Evolutionary conservation across 1,139 yeast genomes (phyloP).

Genomic region (Blastobotrys capitulatus): DNA sequence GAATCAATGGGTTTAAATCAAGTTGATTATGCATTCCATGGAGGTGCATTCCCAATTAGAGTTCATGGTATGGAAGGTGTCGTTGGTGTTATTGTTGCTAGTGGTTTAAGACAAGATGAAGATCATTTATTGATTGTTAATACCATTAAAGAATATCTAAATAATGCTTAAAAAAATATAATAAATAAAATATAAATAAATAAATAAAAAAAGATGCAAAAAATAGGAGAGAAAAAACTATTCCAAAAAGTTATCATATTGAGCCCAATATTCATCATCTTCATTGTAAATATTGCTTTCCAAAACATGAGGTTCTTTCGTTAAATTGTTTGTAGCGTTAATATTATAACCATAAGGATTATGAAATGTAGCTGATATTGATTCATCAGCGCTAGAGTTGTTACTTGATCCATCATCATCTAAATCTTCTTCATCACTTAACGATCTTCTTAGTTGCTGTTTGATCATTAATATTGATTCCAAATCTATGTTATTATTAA

Average conservation of each 20-base stretch:
- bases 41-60: conserved; percentile 57
- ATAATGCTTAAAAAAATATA: background rate
- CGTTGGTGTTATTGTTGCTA: conserved; percentile 52
- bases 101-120: conserved; percentile 43
- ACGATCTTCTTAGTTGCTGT: background rate
- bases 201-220: background rate
- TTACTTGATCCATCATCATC: background rate
- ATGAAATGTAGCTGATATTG: background rate
- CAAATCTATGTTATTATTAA: background rate
- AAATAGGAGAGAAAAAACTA: no score
- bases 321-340: background rate
- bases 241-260: conserved; percentile 10
- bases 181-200: background rate
- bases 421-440: background rate
- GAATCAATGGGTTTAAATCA: conserved; percentile 34
- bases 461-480: conserved; percentile 4
- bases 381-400: background rate
- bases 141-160: conserved; percentile 18
- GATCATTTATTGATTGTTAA: conserved; percentile 30
- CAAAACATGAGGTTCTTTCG: background rate
- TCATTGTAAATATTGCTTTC: conserved; percentile 3
- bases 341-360: background rate
- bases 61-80: conserved; percentile 42
- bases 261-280: conserved; percentile 18
- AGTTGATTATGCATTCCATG: conserved; percentile 52